phyloP scores from a whole-genome alignment of 2,329 filamentous ascomycete genomes.

The Colletotrichum karsti region DNA sequence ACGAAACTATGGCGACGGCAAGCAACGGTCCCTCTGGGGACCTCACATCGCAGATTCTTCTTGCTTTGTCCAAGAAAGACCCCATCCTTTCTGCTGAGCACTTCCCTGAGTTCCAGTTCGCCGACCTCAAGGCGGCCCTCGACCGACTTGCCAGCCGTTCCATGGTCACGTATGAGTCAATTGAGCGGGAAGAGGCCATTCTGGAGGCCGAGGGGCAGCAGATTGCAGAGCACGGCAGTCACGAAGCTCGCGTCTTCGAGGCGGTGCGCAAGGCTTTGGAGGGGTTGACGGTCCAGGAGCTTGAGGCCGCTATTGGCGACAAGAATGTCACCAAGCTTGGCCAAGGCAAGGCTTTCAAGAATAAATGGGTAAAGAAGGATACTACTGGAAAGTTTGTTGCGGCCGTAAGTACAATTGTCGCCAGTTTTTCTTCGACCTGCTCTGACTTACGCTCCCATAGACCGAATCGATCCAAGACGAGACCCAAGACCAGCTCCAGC shows the following conservation, averaged over 20 bases:
- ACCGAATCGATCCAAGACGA: slow-evolving; percentile 81
- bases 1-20: slow-evolving; percentile 51
- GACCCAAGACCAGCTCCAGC: slow-evolving; percentile 78
- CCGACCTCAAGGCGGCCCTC: slow-evolving; percentile 83
- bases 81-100: slow-evolving; percentile 74
- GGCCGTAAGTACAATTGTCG: slow-evolving; percentile 45
- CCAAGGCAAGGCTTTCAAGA: slow-evolving; percentile 93
- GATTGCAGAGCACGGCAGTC: slow-evolving; percentile 79
- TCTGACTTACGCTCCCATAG: slow-evolving; percentile 38
- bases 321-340: slow-evolving; percentile 82
- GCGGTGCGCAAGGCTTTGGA: slow-evolving; percentile 77
- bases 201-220: slow-evolving; percentile 79
- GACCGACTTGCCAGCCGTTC: slow-evolving; percentile 85
- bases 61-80: slow-evolving; percentile 69
- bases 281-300: slow-evolving; percentile 81
- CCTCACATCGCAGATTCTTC: slow-evolving; percentile 71
- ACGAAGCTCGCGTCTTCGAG: slow-evolving; percentile 85
- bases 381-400: slow-evolving; percentile 65
- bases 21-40: slow-evolving; percentile 55
- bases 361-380: slow-evolving; percentile 74
- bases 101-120: slow-evolving; percentile 73
- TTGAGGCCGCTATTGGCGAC: slow-evolving; percentile 75
- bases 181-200: slow-evolving; percentile 79
- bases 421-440: not conserved
- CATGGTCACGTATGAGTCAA: slow-evolving; percentile 87